Evolutionary conservation across 2,329 filamentous ascomycete genomes (phyloP), one percentile per base, ranked within the genome.

Genomic region (Apiospora arundinis): DNA sequence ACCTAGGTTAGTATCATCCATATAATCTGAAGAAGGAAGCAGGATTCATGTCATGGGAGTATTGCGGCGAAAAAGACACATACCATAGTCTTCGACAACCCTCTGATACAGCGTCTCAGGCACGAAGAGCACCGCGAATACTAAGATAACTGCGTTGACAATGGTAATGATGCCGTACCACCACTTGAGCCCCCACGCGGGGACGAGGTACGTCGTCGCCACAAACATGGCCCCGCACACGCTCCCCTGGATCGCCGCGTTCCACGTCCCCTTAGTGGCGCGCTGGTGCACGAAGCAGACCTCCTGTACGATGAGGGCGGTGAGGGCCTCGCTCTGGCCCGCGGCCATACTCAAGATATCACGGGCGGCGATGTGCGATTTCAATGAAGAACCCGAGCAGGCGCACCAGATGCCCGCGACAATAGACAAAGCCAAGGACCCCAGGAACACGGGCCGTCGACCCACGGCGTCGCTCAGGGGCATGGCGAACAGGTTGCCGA

Each of bases 401-500:
- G 76, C 77, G 37, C 76, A 76, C 6, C 76, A 75, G 21, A 80
- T 71, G 4, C 74, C 74, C 18, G 75, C 73, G 11, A 74, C 73
- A 42, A 81, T 74, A 40, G 80, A 72, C 2, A 81, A 67, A 3
- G 78, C 66, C 45, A 74, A 74, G 1, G 79, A 79, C 11, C 73
- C 70, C 4, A 81, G 74, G 42, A 79, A 78, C 7, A 82, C 75
- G 2, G 78, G 76, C 4, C 79, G 77, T 2, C 80, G 77, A 44
- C 80, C 80, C 37, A 82, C 73, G 8, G 78, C 76, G 18, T 78
- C 72, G 8, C 78, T 76, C n/a, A 82, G 70, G 7, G 80, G 81
- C 78, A 82, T 81, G n/a, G 78, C 77, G 21, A 81, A 71, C n/a
- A 81, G 46, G 68, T 78, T 78, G 5, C 76, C 76, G 25, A 78